Evolutionary conservation across 2,329 filamentous ascomycete species (phyloP).

Genomic region (Colletotrichum sp.): DNA sequence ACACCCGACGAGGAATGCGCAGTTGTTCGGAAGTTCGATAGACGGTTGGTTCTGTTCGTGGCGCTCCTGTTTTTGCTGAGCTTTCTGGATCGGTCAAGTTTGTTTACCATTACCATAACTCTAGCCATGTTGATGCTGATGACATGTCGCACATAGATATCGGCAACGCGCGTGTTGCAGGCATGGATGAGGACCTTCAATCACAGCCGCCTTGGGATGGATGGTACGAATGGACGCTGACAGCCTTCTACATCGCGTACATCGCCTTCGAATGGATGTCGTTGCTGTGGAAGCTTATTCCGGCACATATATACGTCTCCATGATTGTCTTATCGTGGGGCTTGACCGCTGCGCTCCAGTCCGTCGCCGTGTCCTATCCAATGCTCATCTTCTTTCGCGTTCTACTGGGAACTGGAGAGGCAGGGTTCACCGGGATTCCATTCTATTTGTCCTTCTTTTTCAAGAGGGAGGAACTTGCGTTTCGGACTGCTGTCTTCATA

Average conservation of each 20-base stretch:
- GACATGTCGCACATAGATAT: conserved; percentile 49
- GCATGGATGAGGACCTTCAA: conserved; percentile 66
- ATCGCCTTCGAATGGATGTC: conserved; percentile 70
- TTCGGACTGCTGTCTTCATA: conserved; percentile 85
- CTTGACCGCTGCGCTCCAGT: conserved; percentile 75
- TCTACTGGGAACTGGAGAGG: conserved; percentile 66
- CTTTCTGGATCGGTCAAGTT: conserved; percentile 87
- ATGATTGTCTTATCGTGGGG: conserved; percentile 80
- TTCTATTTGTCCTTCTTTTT: conserved; percentile 71
- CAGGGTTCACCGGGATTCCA: conserved; percentile 67
- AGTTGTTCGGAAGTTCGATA: conserved; percentile 78
- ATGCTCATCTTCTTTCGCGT: conserved; percentile 59
- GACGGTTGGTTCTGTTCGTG: conserved; percentile 78
- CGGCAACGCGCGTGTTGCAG: conserved; percentile 66
- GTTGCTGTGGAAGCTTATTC: conserved; percentile 63
- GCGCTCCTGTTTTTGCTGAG: conserved; percentile 83
- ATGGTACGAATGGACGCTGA: conserved; percentile 66
- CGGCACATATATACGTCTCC: conserved; percentile 63
- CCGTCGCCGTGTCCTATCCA: conserved; percentile 66
- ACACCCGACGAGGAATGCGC: conserved; percentile 72
- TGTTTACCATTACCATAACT: conserved; percentile 25
- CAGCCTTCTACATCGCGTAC: conserved; percentile 67
- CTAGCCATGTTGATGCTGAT: neutral
- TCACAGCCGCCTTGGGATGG: conserved; percentile 45
- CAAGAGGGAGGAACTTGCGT: conserved; percentile 74